A percentile compares a stretch with the other conserved stretches of the same genome.
Evolutionary conservation across 352 stramenopile genomes (phyloP).

Genomic region (Aphanomyces cochlioides): DNA sequence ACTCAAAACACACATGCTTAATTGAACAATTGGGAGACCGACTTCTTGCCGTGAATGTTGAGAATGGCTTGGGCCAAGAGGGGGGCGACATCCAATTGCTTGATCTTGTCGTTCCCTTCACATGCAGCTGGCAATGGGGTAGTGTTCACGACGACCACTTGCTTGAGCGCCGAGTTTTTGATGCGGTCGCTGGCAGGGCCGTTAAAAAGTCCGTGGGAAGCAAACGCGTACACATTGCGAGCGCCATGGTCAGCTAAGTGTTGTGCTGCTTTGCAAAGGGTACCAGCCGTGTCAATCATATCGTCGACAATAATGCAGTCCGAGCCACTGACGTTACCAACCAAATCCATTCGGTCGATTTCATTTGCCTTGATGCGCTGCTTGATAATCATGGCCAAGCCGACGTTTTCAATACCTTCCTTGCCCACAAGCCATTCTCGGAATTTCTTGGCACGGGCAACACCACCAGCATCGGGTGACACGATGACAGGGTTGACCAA

Average conservation of each 20-base stretch:
- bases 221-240: constrained; percentile 98
- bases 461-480: constrained; percentile 97
- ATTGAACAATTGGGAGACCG: constrained; percentile 99
- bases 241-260: constrained; percentile 94
- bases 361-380: constrained; percentile 96
- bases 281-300: constrained; percentile 99
- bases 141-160: constrained; percentile 89
- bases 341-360: constrained; percentile 99
- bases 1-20: constrained; percentile 43
- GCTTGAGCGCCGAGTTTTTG: constrained; percentile 85
- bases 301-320: constrained; percentile 99
- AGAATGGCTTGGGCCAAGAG: constrained; percentile 98
- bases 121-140: constrained; percentile 80
- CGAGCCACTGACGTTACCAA: constrained; percentile 97
- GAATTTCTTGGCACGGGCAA: constrained; percentile 99
- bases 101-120: constrained; percentile 96
- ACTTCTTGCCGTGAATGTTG: constrained; percentile 99
- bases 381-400: constrained; percentile 99
- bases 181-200: constrained; percentile 88
- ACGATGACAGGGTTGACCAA: constrained; percentile 99
- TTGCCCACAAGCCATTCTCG: constrained; percentile 98
- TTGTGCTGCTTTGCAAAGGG: constrained; percentile 97
- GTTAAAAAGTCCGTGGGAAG: constrained; percentile 97
- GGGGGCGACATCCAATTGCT: constrained; percentile 96
- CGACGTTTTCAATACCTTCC: constrained; percentile 95